phyloP scores from a whole-genome alignment of 2,329 filamentous ascomycete species.

The Xylariales sp. region DNA sequence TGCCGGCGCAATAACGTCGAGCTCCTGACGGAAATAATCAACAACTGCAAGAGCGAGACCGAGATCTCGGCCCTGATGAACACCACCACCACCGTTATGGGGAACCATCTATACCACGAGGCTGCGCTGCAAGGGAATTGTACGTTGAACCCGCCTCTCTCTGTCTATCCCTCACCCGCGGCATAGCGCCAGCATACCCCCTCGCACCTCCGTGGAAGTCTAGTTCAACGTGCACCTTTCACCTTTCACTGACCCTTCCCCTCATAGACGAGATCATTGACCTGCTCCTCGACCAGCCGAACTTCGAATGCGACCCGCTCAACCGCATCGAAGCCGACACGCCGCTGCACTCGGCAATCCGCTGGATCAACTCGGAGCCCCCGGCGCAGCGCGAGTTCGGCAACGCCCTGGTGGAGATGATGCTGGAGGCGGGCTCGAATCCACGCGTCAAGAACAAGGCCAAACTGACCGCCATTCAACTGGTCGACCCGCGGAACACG shows the following conservation, averaged over 20 bases:
- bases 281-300: constrained; percentile 74
- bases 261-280: constrained; percentile 73
- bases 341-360: constrained; percentile 72
- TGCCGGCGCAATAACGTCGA: constrained; percentile 90
- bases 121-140: constrained; percentile 83
- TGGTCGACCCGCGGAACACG: constrained; percentile 67
- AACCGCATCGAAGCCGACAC: constrained; percentile 70
- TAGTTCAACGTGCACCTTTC: background rate
- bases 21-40: constrained; percentile 71
- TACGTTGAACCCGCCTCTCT: constrained; percentile 38
- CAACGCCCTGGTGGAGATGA: constrained; percentile 66
- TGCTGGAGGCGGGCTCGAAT: constrained; percentile 71
- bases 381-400: constrained; percentile 61
- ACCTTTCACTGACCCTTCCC: background rate
- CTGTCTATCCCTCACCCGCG: background rate
- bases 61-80: constrained; percentile 78
- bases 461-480: constrained; percentile 64
- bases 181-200: background rate
- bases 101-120: constrained; percentile 85
- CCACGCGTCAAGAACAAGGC: constrained; percentile 62
- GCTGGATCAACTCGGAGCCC: constrained; percentile 68
- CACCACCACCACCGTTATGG: constrained; percentile 76
- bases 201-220: background rate
- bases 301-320: constrained; percentile 78
- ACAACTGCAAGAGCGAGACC: constrained; percentile 53